phyloP scores from a whole-genome alignment of 116 monocot genomes.

The Thalassia testudinum region DNA sequence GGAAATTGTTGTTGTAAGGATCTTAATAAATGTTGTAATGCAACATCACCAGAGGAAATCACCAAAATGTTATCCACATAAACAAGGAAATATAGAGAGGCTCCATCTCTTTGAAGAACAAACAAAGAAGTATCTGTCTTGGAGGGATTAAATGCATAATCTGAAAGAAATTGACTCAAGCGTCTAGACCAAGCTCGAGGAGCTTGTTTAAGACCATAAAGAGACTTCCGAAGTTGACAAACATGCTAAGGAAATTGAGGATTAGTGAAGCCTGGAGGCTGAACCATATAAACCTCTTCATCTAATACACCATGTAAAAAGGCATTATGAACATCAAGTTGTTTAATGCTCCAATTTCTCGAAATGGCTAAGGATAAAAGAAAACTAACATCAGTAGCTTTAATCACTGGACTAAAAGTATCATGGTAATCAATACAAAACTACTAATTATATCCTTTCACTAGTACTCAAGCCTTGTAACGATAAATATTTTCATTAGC shows the following conservation, averaged over 20 bases:
- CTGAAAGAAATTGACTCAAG: neutral
- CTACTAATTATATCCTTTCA: neutral
- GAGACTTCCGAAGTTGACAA: neutral
- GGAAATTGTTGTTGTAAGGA: neutral
- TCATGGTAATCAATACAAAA: neutral
- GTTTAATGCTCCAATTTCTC: neutral
- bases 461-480: neutral
- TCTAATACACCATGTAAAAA: neutral
- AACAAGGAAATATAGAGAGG: neutral
- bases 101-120: neutral
- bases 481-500: neutral
- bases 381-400: neutral
- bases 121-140: neutral
- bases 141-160: neutral
- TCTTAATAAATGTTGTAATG: no score
- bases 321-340: conserved; percentile 1
- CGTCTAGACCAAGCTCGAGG: neutral
- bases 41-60: neutral
- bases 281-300: neutral
- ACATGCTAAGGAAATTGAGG: neutral
- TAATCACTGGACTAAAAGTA: neutral
- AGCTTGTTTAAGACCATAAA: neutral
- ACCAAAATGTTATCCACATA: conserved; percentile 3
- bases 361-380: neutral
- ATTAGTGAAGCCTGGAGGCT: neutral